Evolutionary conservation across 441 rosid species (phyloP), one percentile per base, ranked within the genome.

Genomic region (Populus hybrid): DNA sequence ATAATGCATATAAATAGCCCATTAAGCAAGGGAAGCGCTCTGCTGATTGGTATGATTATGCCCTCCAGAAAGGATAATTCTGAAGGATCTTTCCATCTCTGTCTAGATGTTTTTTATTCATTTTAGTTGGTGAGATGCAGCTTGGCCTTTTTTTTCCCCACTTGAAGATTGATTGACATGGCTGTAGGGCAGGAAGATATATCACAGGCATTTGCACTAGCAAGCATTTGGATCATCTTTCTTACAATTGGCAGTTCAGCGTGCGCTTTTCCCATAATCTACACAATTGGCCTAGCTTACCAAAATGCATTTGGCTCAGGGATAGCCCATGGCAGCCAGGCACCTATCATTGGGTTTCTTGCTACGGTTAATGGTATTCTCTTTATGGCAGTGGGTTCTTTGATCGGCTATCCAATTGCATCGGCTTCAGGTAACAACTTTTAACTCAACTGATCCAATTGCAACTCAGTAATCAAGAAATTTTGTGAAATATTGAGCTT

Each of bases 141-240:
- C 67, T 21, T 42, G 50, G 34, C 70, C 71, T 72, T 46, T 50
- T 65, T 78, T 73, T 73, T 75, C 85, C 86, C 66, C 65, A 77
- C 83, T 80, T 85, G 82, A 85, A 87, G 88, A 90, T 89, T 83
- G 88, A 90, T 78, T 89, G 88, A 83, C 75, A 80, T 92, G 91
- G 86, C 82, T 93, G 89, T 95, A 93, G 97, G 98, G 97, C 99
- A 95, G 98, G 93, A 85, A 85, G 99, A 95, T 87, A 78, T 88
- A 80, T 93, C 99, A 18, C 99, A 92, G 89, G 96, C 83, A 74
- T 82, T 90, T 11, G 85, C 90, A 14, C 85, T 95, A 81, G 99
- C 92, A 53, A 87, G 95, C 87, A 87, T 95, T 83, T 95, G 99
- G 99, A 75, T 88, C 71, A 68, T 93, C 75, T 90, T 95, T 83